Conservation (phyloP, 106 monocot genomes). For the Allium cepa region DNA sequence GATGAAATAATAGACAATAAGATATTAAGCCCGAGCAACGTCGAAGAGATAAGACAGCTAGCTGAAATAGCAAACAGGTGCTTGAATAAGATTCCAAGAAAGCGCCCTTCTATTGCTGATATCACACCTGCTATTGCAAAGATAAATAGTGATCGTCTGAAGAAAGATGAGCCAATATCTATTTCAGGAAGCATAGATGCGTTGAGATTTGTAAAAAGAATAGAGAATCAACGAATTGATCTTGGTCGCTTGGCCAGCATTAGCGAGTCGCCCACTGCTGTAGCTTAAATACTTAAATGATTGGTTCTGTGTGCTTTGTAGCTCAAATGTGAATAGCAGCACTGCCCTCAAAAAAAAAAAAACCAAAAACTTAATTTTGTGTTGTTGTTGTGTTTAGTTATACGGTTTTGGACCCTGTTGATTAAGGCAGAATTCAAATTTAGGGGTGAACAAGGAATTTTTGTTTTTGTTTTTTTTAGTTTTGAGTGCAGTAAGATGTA, state of each 20-base stretch:
- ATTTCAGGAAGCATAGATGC: conserved; percentile 16
- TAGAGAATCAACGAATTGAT: conserved; percentile 63
- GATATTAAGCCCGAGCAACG: conserved; percentile 39
- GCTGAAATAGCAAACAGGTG: conserved; percentile 70
- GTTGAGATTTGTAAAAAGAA: conserved; percentile 34
- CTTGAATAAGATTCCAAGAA: conserved; percentile 61
- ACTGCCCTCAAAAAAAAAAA: too few relatives aligned
- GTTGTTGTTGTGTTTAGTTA: too few relatives aligned
- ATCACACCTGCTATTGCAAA: conserved; percentile 58
- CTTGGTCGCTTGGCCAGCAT: conserved; percentile 39
- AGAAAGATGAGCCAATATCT: conserved; percentile 18
- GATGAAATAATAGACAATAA: conserved; percentile 82
- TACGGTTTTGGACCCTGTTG: too few relatives aligned
- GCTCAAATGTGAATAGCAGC: too few relatives aligned
- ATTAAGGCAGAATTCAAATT: too few relatives aligned
- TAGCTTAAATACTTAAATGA: background rate
- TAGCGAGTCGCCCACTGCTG: conserved; percentile 17
- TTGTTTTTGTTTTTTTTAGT: too few relatives aligned
- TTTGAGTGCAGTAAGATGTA: too few relatives aligned
- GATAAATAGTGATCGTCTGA: conserved; percentile 22
- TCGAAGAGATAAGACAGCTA: conserved; percentile 41
- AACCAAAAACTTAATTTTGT: too few relatives aligned
- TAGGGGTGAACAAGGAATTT: too few relatives aligned
- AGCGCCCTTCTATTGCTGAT: conserved; percentile 67
- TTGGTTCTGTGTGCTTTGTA: too few relatives aligned